Evolutionary conservation across 2,329 filamentous ascomycete genomes (phyloP).

Genomic region (Bretziella fagacearum): DNA sequence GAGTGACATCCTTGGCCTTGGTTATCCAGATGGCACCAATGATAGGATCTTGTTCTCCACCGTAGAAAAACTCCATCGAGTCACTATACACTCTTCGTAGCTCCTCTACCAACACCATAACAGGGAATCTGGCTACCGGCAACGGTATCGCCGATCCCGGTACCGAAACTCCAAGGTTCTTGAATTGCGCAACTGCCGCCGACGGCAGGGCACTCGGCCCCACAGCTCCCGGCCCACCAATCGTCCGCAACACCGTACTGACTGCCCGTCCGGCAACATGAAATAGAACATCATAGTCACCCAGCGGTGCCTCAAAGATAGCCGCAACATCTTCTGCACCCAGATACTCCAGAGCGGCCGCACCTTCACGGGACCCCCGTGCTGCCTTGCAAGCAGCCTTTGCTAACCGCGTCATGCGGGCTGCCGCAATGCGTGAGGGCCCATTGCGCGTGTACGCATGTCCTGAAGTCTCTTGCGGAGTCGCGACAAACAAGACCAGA

Average conservation of each 20-base stretch:
- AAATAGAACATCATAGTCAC: conserved; percentile 77
- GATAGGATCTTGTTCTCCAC: conserved; percentile 36
- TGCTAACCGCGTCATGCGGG: conserved; percentile 66
- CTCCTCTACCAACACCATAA: conserved; percentile 47
- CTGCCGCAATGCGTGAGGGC: conserved; percentile 68
- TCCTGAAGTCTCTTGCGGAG: conserved; percentile 60
- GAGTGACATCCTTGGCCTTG: conserved; percentile 26
- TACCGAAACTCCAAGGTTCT: conserved; percentile 36
- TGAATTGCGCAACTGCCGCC: conserved; percentile 37
- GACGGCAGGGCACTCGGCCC: conserved; percentile 23
- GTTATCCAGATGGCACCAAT: conserved; percentile 45
- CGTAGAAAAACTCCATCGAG: conserved; percentile 64
- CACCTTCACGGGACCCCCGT: conserved; percentile 25
- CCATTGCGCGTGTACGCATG: conserved; percentile 55
- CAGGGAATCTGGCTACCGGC: conserved; percentile 42
- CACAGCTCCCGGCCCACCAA: conserved; percentile 20
- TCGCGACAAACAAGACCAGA: conserved; percentile 64
- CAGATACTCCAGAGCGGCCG: conserved; percentile 34
- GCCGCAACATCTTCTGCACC: conserved; percentile 18
- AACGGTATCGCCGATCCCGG: conserved; percentile 24
- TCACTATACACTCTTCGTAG: conserved; percentile 49
- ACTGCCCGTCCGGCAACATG: conserved; percentile 43
- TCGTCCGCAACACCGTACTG: conserved; percentile 26
- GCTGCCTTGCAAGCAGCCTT: conserved; percentile 54
- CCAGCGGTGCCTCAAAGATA: conserved; percentile 56